A percentile compares a stretch with the other conserved stretches of the same genome.
Evolutionary conservation across 106 monocot species (phyloP).

Genomic region (Agapanthus africanus): DNA sequence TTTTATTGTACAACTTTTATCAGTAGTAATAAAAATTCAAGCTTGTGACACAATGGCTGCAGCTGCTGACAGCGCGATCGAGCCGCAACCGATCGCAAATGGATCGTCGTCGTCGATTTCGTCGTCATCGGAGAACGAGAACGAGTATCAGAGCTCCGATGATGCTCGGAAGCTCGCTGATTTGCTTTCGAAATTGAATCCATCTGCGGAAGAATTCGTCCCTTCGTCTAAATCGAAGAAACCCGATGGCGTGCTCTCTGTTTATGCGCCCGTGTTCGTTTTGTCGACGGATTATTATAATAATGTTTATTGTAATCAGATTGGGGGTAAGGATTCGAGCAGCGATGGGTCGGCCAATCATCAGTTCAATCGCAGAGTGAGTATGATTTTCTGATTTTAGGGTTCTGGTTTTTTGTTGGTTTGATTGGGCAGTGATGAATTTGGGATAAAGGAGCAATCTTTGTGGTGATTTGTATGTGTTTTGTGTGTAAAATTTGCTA

Average conservation of each 20-base stretch:
- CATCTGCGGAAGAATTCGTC: not conserved
- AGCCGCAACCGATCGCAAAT: no score
- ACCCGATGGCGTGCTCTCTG: no score
- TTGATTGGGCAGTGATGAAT: not conserved
- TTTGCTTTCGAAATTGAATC: not conserved
- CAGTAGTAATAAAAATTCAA: no score
- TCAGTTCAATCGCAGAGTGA: conserved; percentile 49
- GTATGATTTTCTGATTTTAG: not conserved
- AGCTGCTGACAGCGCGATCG: no score
- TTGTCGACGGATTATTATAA: conserved; percentile 26
- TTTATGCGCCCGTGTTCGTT: conserved; percentile 69
- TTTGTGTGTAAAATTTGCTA: not conserved
- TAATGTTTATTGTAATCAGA: not conserved
- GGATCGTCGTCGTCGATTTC: no score
- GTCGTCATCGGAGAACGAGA: no score
- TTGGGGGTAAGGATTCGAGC: conserved; percentile 25
- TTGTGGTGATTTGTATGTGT: not conserved
- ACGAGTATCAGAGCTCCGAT: no score
- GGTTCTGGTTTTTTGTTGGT: not conserved
- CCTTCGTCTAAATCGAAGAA: not conserved
- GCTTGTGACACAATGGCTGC: no score
- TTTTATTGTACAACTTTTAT: no score
- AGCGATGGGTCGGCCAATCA: conserved; percentile 48
- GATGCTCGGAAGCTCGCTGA: not conserved
- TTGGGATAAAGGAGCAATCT: not conserved